Conservation (phyloP, 306 rosid genomes). For the Prunus mira region DNA sequence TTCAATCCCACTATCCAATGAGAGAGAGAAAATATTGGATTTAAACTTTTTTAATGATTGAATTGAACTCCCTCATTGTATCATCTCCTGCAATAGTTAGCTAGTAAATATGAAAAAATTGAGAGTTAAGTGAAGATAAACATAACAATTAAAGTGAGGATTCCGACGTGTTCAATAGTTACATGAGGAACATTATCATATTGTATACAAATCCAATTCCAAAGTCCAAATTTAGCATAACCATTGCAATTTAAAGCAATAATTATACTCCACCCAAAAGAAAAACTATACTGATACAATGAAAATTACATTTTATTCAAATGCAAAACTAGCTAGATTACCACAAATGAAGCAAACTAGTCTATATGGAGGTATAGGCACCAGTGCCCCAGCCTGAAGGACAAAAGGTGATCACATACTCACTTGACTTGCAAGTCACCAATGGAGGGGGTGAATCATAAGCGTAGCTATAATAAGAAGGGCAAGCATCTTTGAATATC, state of each 20-base stretch:
- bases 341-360: background rate
- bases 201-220: background rate
- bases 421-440: constrained; percentile 54
- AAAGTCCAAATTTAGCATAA: background rate
- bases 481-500: constrained; percentile 78
- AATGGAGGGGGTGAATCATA: constrained; percentile 67
- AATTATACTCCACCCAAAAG: background rate
- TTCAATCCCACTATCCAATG: no score
- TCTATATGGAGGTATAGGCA: constrained; percentile 21
- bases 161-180: background rate
- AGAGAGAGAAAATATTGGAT: no score
- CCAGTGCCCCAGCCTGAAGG: constrained; percentile 57
- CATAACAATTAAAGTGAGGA: no score
- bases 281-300: background rate
- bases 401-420: constrained; percentile 64
- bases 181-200: background rate
- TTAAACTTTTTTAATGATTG: no score
- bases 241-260: background rate
- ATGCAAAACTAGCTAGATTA: background rate
- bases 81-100: no score
- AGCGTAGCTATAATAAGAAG: constrained; percentile 69
- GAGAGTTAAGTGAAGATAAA: background rate
- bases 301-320: background rate
- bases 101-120: background rate
- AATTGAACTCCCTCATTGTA: no score